Conservation (phyloP, 2,329 filamentous ascomycete genomes). For the Aspergillus viridinutans region DNA sequence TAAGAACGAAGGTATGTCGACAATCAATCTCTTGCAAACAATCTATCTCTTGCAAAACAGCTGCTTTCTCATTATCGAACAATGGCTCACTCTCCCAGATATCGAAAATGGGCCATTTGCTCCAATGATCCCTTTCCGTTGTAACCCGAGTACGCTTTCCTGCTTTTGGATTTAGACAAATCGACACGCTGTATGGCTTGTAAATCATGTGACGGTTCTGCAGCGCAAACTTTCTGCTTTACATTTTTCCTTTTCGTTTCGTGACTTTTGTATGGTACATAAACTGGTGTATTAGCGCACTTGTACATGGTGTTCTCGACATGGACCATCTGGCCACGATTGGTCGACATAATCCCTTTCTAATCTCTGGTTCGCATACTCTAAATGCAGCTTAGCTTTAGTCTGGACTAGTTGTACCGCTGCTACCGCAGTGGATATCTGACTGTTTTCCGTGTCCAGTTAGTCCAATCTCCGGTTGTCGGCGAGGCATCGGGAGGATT, state of each 20-base stretch:
- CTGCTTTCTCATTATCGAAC: constrained; percentile 1
- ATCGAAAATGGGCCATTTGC: constrained; percentile 82
- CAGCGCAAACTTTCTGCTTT: background rate
- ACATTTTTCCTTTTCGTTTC: background rate
- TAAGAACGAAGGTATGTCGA: constrained; percentile 78
- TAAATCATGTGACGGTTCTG: background rate
- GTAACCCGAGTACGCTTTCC: background rate
- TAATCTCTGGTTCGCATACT: background rate
- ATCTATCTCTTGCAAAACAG: background rate
- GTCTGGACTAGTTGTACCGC: background rate
- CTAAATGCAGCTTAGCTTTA: background rate
- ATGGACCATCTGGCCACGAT: no score
- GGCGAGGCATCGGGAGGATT: background rate
- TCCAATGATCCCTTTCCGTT: constrained; percentile 31
- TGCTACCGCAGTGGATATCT: background rate
- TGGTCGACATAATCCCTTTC: no score
- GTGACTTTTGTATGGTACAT: background rate
- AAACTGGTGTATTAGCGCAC: background rate
- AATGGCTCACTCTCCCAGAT: constrained; percentile 50
- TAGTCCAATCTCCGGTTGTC: background rate
- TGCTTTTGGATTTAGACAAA: constrained; percentile 1
- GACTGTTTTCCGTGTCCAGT: background rate
- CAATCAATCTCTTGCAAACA: no score
- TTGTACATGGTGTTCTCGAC: background rate
- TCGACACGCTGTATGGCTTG: background rate